Conservation (phyloP, 768 basidiomycete species). For the Suillus subalutaceus region DNA sequence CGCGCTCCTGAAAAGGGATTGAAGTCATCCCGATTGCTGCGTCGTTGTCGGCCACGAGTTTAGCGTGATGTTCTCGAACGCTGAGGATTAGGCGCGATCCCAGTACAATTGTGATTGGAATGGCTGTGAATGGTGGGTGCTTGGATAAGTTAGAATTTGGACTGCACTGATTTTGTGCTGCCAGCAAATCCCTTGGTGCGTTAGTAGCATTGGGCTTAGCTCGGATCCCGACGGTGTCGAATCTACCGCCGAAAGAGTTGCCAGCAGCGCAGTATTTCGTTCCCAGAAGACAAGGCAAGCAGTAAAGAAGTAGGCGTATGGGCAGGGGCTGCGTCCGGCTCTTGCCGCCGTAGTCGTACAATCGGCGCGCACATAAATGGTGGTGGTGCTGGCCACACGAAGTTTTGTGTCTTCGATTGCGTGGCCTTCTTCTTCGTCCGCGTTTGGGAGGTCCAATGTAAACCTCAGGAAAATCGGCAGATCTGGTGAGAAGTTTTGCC, state of each 20-base stretch:
- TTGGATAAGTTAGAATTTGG: no score
- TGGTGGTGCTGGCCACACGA: slow-evolving; percentile 19
- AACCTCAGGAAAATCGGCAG: slow-evolving; percentile 35
- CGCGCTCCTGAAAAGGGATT: no score
- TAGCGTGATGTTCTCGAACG: no score
- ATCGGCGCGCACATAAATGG: slow-evolving; percentile 33
- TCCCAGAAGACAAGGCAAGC: slow-evolving; percentile 24
- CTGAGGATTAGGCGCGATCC: no score
- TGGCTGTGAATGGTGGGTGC: no score
- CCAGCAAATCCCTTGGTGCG: slow-evolving; percentile 54
- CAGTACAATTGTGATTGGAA: no score
- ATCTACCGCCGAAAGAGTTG: slow-evolving; percentile 18
- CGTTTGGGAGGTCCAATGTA: slow-evolving; percentile 42
- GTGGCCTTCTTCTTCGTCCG: slow-evolving; percentile 16
- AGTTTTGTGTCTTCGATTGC: slow-evolving; percentile 18
- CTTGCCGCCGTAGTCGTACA: slow-evolving; percentile 15
- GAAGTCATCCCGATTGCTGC: no score
- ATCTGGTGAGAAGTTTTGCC: slow-evolving; percentile 27
- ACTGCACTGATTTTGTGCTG: slow-evolving; percentile 18
- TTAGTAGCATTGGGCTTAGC: slow-evolving; percentile 42
- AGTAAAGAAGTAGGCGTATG: slow-evolving; percentile 14
- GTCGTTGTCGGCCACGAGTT: no score
- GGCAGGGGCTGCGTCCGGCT: slow-evolving; percentile 1
- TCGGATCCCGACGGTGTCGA: slow-evolving; percentile 16
- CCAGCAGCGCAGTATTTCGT: slow-evolving; percentile 21